Evolutionary conservation across 108 stramenopile genomes (phyloP).

Genomic region (Cyclotella sp.): DNA sequence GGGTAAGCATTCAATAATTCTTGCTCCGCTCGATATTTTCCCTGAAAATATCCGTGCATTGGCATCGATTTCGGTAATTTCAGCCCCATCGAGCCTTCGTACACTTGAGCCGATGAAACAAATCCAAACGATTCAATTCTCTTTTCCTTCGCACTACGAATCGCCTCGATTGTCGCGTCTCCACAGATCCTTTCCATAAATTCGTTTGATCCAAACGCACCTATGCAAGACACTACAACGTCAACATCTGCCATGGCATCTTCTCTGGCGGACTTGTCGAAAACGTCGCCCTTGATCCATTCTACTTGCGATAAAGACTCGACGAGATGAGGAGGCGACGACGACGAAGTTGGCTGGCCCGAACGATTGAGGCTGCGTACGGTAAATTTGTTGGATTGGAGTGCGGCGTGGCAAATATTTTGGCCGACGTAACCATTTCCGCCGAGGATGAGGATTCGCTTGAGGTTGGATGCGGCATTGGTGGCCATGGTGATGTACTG

Average conservation of each 20-base stretch:
- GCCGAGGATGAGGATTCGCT: constrained; percentile 66
- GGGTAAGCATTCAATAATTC: constrained; percentile 54
- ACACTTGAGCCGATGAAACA: constrained; percentile 70
- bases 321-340: constrained; percentile 26
- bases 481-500: no score
- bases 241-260: constrained; percentile 58
- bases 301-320: constrained; percentile 50
- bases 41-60: constrained; percentile 73
- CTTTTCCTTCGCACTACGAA: constrained; percentile 52
- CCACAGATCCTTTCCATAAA: constrained; percentile 76
- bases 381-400: constrained; percentile 39
- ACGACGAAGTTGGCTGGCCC: constrained; percentile 47
- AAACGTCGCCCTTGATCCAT: constrained; percentile 69
- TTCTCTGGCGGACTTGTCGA: constrained; percentile 46
- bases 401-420: constrained; percentile 66
- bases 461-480: constrained; percentile 4
- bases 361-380: constrained; percentile 71
- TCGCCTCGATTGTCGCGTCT: constrained; percentile 75
- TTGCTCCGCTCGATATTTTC: constrained; percentile 73
- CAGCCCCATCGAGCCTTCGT: constrained; percentile 38
- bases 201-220: constrained; percentile 77
- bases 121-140: constrained; percentile 66
- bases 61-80: constrained; percentile 52
- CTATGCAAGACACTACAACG: constrained; percentile 69
- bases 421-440: constrained; percentile 86